Percentiles rank a stretch among this genome's conserved stretches.
phyloP scores from a whole-genome alignment of 179 eudicot genomes.

The Beta lomatogona region DNA sequence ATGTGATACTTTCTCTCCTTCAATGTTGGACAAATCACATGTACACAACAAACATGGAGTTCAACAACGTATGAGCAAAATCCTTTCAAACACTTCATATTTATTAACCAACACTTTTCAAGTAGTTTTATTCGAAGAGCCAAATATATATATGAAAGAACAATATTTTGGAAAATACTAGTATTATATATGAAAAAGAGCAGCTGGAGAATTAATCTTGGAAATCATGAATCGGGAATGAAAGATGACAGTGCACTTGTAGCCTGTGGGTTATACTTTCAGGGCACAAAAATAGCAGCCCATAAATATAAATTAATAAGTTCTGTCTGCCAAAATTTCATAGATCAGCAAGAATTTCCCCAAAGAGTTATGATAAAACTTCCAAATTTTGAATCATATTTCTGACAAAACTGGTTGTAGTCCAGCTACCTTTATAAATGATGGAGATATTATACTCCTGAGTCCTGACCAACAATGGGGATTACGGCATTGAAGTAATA shows the following conservation, averaged over 20 bases:
- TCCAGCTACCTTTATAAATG: conserved; percentile 7
- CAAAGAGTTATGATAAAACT: background rate
- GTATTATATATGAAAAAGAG: background rate
- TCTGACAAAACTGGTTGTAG: conserved; percentile 8
- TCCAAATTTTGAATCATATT: conserved; percentile 1
- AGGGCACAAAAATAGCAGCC: conserved; percentile 16
- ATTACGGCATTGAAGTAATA: background rate
- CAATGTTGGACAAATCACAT: no score
- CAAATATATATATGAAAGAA: no score
- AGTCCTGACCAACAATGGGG: conserved; percentile 7
- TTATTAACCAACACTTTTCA: no score
- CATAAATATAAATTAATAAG: conserved; percentile 3
- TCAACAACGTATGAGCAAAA: no score
- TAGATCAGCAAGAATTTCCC: conserved; percentile 5
- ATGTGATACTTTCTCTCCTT: no score
- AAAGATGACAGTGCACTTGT: conserved; percentile 7
- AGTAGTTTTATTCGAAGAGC: no score
- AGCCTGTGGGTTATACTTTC: background rate
- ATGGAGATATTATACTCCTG: conserved; percentile 1
- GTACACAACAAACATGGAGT: no score
- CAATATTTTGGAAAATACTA: no score
- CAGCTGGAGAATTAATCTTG: background rate
- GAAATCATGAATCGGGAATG: conserved; percentile 13
- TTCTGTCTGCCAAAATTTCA: conserved; percentile 14
- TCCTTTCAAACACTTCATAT: no score